A percentile compares a stretch with the other conserved stretches of the same genome.
phyloP scores from a whole-genome alignment of 2,329 filamentous ascomycete species.

The Xylaria sp. region DNA sequence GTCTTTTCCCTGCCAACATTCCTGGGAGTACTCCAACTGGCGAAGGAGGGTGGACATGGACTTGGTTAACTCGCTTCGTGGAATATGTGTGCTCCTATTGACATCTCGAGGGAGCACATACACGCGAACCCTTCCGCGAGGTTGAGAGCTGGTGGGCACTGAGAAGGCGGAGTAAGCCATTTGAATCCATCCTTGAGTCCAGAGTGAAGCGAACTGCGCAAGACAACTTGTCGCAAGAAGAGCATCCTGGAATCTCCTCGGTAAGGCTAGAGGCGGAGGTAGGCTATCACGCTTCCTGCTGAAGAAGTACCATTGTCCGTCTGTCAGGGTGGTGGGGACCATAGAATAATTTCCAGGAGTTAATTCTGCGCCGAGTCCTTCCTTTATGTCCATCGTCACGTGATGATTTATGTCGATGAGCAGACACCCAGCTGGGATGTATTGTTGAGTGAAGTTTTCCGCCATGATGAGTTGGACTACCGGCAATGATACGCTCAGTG shows the following conservation, averaged over 20 bases:
- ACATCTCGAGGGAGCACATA: conserved; percentile 75
- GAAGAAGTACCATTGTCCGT: conserved; percentile 48
- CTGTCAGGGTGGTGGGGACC: conserved; percentile 31
- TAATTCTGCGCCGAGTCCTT: no score
- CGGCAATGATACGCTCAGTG: background rate
- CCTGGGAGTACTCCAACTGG: conserved; percentile 65
- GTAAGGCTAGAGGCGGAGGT: conserved; percentile 23
- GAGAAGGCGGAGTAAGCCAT: conserved; percentile 53
- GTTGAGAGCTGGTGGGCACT: conserved; percentile 23
- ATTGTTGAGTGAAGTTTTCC: conserved; percentile 41
- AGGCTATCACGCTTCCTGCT: conserved; percentile 39
- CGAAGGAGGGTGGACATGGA: conserved; percentile 61
- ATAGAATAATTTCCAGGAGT: background rate
- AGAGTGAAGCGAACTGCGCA: conserved; percentile 47
- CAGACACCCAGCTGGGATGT: conserved; percentile 58
- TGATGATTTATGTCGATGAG: conserved; percentile 44
- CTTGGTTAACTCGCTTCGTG: conserved; percentile 59
- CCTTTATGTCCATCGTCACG: no score
- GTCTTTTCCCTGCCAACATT: conserved; percentile 65
- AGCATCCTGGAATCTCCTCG: conserved; percentile 43
- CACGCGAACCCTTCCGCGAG: conserved; percentile 59
- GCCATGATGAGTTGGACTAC: conserved; percentile 35
- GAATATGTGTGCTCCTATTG: conserved; percentile 62
- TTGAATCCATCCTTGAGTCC: conserved; percentile 56
- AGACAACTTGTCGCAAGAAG: conserved; percentile 48